Evolutionary conservation across 495 filamentous ascomycete species (phyloP).

Genomic region (Copromyces sp.): DNA sequence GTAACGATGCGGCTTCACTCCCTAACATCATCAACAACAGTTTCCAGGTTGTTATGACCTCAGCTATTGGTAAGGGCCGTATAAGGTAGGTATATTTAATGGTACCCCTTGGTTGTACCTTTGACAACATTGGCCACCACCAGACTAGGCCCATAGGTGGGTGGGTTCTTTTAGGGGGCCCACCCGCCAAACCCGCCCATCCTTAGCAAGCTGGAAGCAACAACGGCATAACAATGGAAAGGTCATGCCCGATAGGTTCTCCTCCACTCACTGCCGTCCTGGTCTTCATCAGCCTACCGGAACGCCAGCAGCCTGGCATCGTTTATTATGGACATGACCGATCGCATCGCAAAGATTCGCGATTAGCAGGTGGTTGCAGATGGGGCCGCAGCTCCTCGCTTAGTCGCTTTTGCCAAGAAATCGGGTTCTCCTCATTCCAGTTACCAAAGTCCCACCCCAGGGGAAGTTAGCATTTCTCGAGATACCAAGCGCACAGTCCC

Average conservation of each 20-base stretch:
- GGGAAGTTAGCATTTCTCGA: not conserved
- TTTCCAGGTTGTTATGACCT: not conserved
- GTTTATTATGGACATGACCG: not conserved
- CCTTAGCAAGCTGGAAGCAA: not conserved
- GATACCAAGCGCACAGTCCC: not conserved
- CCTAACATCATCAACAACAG: not conserved
- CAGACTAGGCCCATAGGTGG: not conserved
- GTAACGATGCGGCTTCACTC: not conserved
- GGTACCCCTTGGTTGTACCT: not conserved
- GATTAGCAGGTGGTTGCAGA: not conserved
- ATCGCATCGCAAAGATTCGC: not conserved
- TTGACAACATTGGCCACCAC: not conserved
- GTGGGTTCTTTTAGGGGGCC: not conserved
- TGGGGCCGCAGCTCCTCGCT: not conserved
- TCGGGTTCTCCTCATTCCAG: not conserved
- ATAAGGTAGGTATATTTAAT: not conserved
- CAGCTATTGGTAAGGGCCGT: not conserved
- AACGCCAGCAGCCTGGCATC: not conserved
- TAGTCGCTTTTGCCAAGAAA: not conserved
- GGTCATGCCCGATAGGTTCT: not conserved
- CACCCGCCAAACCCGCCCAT: not conserved
- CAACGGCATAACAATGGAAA: not conserved
- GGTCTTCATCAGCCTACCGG: not conserved
- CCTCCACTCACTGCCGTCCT: not conserved
- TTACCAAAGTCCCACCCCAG: not conserved